These are phyloP conservation scores for Calonectria pteridis DNA, from an alignment of 2,329 filamentous ascomycete species.

Conservation along the genomic window DNA sequence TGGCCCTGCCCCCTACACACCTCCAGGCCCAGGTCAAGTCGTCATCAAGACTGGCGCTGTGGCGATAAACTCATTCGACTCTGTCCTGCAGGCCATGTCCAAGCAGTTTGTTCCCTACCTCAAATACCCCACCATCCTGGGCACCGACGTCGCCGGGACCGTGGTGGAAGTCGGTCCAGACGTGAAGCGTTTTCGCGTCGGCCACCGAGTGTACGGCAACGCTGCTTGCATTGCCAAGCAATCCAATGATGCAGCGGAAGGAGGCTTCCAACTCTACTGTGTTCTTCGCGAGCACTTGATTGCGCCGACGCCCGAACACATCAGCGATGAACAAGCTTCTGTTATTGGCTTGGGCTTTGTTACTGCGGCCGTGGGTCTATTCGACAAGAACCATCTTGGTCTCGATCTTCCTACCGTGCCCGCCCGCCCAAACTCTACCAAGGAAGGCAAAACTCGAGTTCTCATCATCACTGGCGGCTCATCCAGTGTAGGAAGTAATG, in stretches of 20 bases:
- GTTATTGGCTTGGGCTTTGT: constrained; percentile 34
- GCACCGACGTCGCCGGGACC: constrained; percentile 46
- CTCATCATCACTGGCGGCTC: constrained; percentile 60
- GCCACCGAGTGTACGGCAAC: constrained; percentile 19
- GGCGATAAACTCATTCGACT: constrained; percentile 46
- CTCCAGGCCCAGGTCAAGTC: constrained; percentile 31
- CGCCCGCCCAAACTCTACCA: constrained; percentile 40
- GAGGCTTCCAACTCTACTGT: constrained; percentile 18
- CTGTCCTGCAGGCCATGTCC: constrained; percentile 35
- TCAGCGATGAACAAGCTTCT: constrained; percentile 32
- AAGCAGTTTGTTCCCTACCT: constrained; percentile 23
- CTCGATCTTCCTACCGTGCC: constrained; percentile 37
- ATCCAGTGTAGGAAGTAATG: constrained; percentile 56
- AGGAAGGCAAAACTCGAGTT: constrained; percentile 11
- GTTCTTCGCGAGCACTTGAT: constrained; percentile 7
- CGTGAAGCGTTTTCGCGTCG: constrained; percentile 25
- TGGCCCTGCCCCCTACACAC: constrained; percentile 2
- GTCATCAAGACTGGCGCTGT: constrained; percentile 45
- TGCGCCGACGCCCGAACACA: constrained; percentile 28
- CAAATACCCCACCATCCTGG: constrained; percentile 48
- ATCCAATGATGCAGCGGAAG: constrained; percentile 7
- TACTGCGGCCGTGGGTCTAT: constrained; percentile 33
- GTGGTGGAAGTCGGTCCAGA: constrained; percentile 44
- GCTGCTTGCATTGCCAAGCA: neutral
- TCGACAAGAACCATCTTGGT: constrained; percentile 31